Conservation (phyloP, 2,329 filamentous ascomycete species). For the Fulvia fulva region DNA sequence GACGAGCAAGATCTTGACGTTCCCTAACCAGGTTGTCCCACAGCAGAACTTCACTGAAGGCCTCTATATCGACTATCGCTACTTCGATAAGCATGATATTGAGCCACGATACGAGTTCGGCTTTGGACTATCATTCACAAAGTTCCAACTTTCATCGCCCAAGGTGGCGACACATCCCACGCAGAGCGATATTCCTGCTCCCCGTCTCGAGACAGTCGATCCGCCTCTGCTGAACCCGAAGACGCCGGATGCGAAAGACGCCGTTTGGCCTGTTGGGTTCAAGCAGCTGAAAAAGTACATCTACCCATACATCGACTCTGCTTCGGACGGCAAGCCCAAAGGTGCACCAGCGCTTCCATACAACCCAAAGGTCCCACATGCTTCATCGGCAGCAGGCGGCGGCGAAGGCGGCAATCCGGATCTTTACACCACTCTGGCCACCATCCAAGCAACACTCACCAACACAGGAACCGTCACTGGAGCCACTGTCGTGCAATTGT, state of each 20-base stretch:
- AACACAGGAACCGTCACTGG: conserved; percentile 59
- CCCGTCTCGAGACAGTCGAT: conserved; percentile 36
- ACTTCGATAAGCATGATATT: conserved; percentile 75
- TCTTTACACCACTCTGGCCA: conserved; percentile 56
- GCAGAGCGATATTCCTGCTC: conserved; percentile 30
- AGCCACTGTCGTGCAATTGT: conserved; percentile 55
- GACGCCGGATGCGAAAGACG: conserved; percentile 54
- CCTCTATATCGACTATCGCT: conserved; percentile 82
- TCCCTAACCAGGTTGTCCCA: conserved; percentile 65
- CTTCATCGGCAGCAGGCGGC: conserved; percentile 62
- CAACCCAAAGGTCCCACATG: conserved; percentile 38
- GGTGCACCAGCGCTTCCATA: conserved; percentile 52
- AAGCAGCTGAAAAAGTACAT: conserved; percentile 64
- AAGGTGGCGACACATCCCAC: conserved; percentile 39
- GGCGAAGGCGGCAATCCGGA: conserved; percentile 65
- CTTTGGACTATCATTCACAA: conserved; percentile 77
- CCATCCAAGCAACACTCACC: conserved; percentile 50
- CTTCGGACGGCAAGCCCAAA: conserved; percentile 43
- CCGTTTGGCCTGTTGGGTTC: conserved; percentile 59
- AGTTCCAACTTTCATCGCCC: conserved; percentile 59
- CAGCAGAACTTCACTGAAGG: conserved; percentile 83
- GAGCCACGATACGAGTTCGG: conserved; percentile 81
- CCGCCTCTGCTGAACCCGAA: conserved; percentile 55
- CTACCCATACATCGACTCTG: conserved; percentile 63
- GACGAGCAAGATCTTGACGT: conserved; percentile 64